These are phyloP conservation scores for Cucurbitaria berberidis DNA, from an alignment of 2,329 filamentous ascomycete genomes.

Conservation along the genomic window DNA sequence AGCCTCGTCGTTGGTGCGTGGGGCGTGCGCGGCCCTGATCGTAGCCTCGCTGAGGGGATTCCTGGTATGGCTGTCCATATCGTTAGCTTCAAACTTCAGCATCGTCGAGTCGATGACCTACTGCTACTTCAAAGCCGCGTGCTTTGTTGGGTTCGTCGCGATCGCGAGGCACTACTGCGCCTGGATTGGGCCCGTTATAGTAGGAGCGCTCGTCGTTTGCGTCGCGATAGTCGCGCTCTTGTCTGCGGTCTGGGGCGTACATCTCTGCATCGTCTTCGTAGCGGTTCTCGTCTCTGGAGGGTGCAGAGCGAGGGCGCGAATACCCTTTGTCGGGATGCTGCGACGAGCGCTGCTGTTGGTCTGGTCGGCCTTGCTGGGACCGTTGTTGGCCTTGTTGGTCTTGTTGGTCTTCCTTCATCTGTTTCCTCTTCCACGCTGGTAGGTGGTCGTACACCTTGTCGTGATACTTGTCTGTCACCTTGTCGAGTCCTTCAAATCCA, in stretches of 20 bases:
- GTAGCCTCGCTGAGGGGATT: conserved; percentile 9
- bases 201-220: conserved; percentile 19
- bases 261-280: conserved; percentile 16
- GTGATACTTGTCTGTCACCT: conserved; percentile 37
- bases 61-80: conserved; percentile 10
- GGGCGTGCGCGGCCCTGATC: conserved; percentile 22
- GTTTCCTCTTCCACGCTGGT: conserved; percentile 17
- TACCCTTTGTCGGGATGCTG: conserved; percentile 14
- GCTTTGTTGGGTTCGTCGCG: conserved; percentile 12
- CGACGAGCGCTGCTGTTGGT: conserved; percentile 3
- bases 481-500: conserved; percentile 44
- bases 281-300: not conserved
- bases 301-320: not conserved
- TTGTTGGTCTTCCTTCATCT: conserved; percentile 10
- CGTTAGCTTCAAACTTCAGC: conserved; percentile 4
- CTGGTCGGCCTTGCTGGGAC: not conserved
- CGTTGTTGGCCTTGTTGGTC: not conserved
- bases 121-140: conserved; percentile 23
- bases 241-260: conserved; percentile 23
- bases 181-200: conserved; percentile 19
- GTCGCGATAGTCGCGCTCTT: conserved; percentile 18
- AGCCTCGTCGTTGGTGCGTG: conserved; percentile 24
- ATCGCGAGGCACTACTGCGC: conserved; percentile 19
- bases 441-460: conserved; percentile 33
- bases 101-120: conserved; percentile 10